Evolutionary conservation across 2,329 filamentous ascomycete genomes (phyloP).

Genomic region (Fonsecaea erecta): DNA sequence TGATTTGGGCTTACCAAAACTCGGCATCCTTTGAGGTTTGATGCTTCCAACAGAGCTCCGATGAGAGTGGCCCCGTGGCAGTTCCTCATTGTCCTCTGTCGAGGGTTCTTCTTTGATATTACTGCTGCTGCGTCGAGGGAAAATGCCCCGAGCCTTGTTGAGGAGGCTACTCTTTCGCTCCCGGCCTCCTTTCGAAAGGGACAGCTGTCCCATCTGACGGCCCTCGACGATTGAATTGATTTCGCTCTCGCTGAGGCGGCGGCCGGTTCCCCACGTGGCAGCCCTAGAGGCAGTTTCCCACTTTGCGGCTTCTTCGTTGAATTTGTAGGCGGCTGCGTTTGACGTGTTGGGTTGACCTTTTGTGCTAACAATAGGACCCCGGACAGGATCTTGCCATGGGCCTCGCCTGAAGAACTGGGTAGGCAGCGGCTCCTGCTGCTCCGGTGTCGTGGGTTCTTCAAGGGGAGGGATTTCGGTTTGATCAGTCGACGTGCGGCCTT

Average conservation of each 20-base stretch:
- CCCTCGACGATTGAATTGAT: slow-evolving; percentile 53
- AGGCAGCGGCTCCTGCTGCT: slow-evolving; percentile 43
- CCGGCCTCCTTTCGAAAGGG: slow-evolving; percentile 44
- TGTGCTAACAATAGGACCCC: slow-evolving; percentile 29
- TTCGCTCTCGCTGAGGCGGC: slow-evolving; percentile 57
- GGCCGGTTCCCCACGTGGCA: slow-evolving; percentile 59
- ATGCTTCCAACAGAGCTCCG: slow-evolving; percentile 37
- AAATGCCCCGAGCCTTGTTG: slow-evolving; percentile 41
- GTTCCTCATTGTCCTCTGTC: slow-evolving; percentile 14
- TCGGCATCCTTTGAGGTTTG: slow-evolving; percentile 46
- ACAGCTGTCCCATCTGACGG: slow-evolving; percentile 48
- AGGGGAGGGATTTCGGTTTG: slow-evolving; percentile 36
- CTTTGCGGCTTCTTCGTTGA: slow-evolving; percentile 54
- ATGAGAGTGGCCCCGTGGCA: slow-evolving; percentile 23
- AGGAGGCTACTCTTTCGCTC: slow-evolving; percentile 53
- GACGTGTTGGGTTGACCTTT: slow-evolving; percentile 57
- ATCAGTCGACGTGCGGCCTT: slow-evolving; percentile 30
- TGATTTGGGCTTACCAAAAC: slow-evolving; percentile 47
- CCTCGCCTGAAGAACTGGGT: slow-evolving; percentile 47
- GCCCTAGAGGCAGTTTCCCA: slow-evolving; percentile 59
- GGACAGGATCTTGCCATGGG: slow-evolving; percentile 55
- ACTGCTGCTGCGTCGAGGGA: slow-evolving; percentile 50
- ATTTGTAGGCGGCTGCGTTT: slow-evolving; percentile 61
- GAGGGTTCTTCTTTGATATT: slow-evolving; percentile 49
- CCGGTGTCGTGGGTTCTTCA: slow-evolving; percentile 37